Conservation (phyloP, 768 basidiomycete genomes). For the Boletellus sp. region DNA sequence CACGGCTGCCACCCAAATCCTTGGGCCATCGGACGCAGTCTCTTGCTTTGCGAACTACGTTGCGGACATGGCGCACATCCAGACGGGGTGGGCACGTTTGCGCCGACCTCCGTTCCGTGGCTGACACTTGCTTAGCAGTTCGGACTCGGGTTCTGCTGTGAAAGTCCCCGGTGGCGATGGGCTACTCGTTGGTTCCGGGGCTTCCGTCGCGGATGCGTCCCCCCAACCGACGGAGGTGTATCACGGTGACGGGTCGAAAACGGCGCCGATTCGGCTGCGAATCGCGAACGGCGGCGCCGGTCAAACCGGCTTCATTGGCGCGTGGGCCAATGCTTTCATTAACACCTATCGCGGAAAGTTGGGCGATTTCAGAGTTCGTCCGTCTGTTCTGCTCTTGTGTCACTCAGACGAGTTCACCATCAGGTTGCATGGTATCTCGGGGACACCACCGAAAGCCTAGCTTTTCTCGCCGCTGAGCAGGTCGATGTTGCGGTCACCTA, state of each 20-base stretch:
- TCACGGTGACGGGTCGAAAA: conserved; percentile 34
- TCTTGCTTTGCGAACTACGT: neutral
- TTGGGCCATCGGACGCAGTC: neutral
- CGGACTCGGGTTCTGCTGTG: neutral
- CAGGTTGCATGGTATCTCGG: conserved; percentile 57
- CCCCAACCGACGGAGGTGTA: conserved; percentile 32
- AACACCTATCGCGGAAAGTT: conserved; percentile 15
- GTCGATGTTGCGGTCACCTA: conserved; percentile 54
- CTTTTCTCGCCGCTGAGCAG: conserved; percentile 36
- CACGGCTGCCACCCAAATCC: neutral
- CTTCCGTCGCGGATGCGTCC: neutral
- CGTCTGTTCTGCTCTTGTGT: conserved; percentile 20
- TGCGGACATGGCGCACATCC: conserved; percentile 6
- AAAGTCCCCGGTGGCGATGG: conserved; percentile 3
- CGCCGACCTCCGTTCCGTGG: neutral
- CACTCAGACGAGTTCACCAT: neutral
- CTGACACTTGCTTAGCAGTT: conserved; percentile 3
- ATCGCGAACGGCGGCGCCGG: conserved; percentile 50
- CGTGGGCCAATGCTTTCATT: conserved; percentile 48
- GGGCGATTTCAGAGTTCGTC: conserved; percentile 23
- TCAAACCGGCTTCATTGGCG: conserved; percentile 46
- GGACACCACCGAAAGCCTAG: conserved; percentile 51
- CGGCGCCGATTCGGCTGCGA: conserved; percentile 35
- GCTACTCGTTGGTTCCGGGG: conserved; percentile 3
- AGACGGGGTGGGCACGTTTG: conserved; percentile 1